Evolutionary conservation across 2,329 filamentous ascomycete species (phyloP).

Genomic region (Polychaeton citri): DNA sequence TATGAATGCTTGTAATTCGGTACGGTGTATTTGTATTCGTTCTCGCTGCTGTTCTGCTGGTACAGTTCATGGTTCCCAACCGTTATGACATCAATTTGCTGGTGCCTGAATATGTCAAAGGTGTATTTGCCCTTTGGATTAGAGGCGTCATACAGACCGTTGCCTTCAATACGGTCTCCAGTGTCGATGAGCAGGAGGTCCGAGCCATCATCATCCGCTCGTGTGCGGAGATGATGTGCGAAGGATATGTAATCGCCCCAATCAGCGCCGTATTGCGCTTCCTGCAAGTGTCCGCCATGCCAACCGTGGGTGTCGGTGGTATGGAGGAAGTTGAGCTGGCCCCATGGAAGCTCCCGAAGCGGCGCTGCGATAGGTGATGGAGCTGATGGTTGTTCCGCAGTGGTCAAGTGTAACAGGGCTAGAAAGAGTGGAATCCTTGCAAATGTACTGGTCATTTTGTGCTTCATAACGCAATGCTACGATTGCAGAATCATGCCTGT

Average conservation of each 20-base stretch:
- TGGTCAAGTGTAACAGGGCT: conserved; percentile 11
- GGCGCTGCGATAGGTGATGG: conserved; percentile 66
- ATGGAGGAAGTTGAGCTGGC: conserved; percentile 87
- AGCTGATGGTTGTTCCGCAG: conserved; percentile 59
- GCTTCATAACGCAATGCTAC: too few relatives aligned
- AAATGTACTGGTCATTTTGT: conserved; percentile 3
- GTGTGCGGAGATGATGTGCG: conserved; percentile 63
- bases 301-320: conserved; percentile 93
- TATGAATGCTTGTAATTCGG: conserved; percentile 72
- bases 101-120: conserved; percentile 73
- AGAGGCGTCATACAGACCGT: conserved; percentile 85
- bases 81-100: conserved; percentile 71
- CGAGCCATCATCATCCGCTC: conserved; percentile 62
- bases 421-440: conserved; percentile 9
- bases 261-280: conserved; percentile 86
- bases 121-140: conserved; percentile 78
- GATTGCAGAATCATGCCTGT: too few relatives aligned
- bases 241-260: conserved; percentile 99
- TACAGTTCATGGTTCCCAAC: conserved; percentile 96
- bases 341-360: conserved; percentile 75
- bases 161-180: conserved; percentile 85
- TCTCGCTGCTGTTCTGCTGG: conserved; percentile 59
- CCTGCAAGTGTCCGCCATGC: conserved; percentile 84
- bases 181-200: conserved; percentile 93
- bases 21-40: conserved; percentile 68